Base-by-base conservation (phyloP, 139 green algal genomes). In the Closterium sp. region DNA sequence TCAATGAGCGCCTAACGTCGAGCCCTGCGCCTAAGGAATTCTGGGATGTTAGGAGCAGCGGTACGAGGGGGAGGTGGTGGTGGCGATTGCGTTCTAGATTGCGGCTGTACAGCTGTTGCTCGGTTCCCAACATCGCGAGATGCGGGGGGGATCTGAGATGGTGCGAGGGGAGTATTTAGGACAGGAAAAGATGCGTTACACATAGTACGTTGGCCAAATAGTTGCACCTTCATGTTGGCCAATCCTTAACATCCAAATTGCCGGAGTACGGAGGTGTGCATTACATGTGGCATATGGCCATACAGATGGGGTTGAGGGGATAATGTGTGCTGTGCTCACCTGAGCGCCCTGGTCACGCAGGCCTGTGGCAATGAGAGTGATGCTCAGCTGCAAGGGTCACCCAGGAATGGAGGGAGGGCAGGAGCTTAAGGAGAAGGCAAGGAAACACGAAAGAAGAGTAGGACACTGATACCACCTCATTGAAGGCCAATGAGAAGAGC, bases 341-440 rank as follows among this genome's bases (percentile, higher is more conserved):
- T 85, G 35, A 89, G 89, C 64, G 35, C 88, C 89, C 25, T 35
- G 34, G n/a, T 76, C 23, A 23, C 96, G 96, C 90, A 98, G 97
- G 66, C 97, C 97, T n/a, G 97, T 99, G 4, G 97, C 97, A 76
- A 99, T 98, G 89, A 99, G 95, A 2, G 97, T 99, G 94, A 99
- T 98, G 88, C 91, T 94, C 4, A 98, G 94, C 90, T 93, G 90
- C 83, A 76, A 19, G 25, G 55, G 55, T 76, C 16, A 28, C 55
- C 23, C 55, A 76, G 4, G 6, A 6, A 55, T 12, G 12, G 55
- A 19, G 23, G 7, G 10, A 76, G 55, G 12, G 55, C 55, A 76
- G 12, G 55, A 6, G 25, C 25, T 16, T 76, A 76, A 76, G 55
- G 55, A 76, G 55, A 25, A 76, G 55, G 55, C 36, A 55, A 6